Percentiles rank a stretch among this genome's conserved stretches.
These are phyloP conservation scores for Phaeomoniella chlamydospora DNA, from an alignment of 2,329 filamentous ascomycete genomes.

Conservation along the genomic window DNA sequence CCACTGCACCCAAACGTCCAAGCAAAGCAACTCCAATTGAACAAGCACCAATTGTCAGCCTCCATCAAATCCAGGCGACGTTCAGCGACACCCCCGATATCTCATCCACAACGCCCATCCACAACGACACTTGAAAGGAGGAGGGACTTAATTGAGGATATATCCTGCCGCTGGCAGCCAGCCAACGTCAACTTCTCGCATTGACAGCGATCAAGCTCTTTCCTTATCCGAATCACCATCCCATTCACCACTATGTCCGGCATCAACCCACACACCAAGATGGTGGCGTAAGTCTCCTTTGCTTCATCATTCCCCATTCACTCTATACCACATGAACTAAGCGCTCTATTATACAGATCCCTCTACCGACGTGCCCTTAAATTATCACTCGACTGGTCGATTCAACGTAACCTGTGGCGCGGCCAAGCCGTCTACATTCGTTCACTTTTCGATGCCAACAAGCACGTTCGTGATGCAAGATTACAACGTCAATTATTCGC, in stretches of 20 bases:
- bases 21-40: conserved; percentile 5
- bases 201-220: too few species aligned
- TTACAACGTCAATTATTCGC: conserved; percentile 69
- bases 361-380: conserved; percentile 90
- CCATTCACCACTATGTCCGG: conserved; percentile 16
- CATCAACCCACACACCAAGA: conserved; percentile 14
- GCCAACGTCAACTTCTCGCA: too few species aligned
- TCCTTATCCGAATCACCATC: too few species aligned
- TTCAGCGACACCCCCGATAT: too few species aligned
- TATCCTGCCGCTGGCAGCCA: too few species aligned
- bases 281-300: conserved; percentile 23
- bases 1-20: conserved; percentile 6
- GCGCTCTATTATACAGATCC: conserved; percentile 28
- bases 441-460: conserved; percentile 86
- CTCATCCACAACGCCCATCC: too few species aligned
- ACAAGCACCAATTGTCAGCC: background rate
- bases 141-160: too few species aligned
- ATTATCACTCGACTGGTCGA: conserved; percentile 87
- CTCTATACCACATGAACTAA: conserved; percentile 11
- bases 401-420: conserved; percentile 85
- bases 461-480: conserved; percentile 65
- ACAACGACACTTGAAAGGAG: too few species aligned
- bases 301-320: conserved; percentile 1
- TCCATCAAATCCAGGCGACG: background rate
- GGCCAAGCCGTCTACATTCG: conserved; percentile 94